A percentile compares a stretch with the other conserved stretches of the same genome.
Evolutionary conservation across 164 flowering plant genomes (phyloP).

Genomic region (Santalum album): DNA sequence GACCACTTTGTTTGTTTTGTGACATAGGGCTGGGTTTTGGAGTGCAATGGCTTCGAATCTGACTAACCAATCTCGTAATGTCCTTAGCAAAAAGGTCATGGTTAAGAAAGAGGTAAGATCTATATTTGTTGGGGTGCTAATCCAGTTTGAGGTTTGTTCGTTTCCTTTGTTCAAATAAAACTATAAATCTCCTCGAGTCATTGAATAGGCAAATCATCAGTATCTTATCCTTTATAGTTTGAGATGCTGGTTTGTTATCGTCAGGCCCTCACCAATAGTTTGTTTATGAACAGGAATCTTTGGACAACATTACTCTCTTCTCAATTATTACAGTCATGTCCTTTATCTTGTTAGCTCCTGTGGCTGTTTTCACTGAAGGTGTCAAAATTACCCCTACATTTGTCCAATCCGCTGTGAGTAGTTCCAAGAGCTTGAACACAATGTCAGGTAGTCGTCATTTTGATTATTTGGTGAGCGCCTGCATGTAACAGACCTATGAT

Average conservation of each 20-base stretch:
- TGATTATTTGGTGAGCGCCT: too few relatives aligned
- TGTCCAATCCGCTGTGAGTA: constrained; percentile 52
- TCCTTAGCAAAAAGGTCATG: constrained; percentile 92
- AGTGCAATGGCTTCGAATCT: constrained; percentile 99
- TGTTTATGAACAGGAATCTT: constrained; percentile 55
- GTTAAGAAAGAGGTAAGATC: constrained; percentile 85
- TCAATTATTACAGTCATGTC: constrained; percentile 70
- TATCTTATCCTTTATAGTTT: too few relatives aligned
- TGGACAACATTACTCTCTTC: constrained; percentile 79
- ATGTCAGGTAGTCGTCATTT: too few relatives aligned
- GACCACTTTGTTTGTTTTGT: constrained; percentile 2
- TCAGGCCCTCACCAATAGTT: constrained; percentile 12
- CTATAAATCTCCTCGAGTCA: too few relatives aligned
- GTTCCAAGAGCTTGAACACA: background rate
- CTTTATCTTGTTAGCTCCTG: constrained; percentile 47
- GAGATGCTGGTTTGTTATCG: too few relatives aligned
- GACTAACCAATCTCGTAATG: constrained; percentile 86
- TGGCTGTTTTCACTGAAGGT: constrained; percentile 51
- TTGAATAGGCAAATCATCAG: too few relatives aligned
- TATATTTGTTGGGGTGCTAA: too few relatives aligned
- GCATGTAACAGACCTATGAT: background rate
- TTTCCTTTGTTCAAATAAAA: too few relatives aligned
- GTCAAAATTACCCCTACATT: constrained; percentile 57
- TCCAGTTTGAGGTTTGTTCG: too few relatives aligned
- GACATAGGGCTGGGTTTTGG: constrained; percentile 82